Percentiles rank a stretch among this genome's conserved stretches.
phyloP scores from a whole-genome alignment of 768 basidiomycete genomes.

The Boletus sensibilis region DNA sequence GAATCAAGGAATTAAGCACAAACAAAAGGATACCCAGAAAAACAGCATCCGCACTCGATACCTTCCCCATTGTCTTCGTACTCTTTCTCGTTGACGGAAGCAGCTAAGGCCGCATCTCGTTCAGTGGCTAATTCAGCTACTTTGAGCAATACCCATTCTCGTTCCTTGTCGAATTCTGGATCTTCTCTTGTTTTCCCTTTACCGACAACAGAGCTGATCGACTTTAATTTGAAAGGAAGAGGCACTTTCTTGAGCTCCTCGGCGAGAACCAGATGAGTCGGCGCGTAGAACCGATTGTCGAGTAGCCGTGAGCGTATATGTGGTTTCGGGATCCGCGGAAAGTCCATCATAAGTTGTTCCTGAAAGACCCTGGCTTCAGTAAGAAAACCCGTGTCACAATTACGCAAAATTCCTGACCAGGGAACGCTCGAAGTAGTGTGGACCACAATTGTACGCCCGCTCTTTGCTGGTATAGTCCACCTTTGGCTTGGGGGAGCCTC shows the following conservation, averaged over 20 bases:
- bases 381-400: neutral
- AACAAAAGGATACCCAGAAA: constrained; percentile 68
- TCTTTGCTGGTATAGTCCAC: constrained; percentile 55
- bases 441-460: constrained; percentile 43
- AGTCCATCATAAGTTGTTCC: constrained; percentile 56
- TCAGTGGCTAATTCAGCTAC: constrained; percentile 26
- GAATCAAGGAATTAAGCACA: constrained; percentile 27
- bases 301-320: constrained; percentile 49
- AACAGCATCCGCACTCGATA: constrained; percentile 90
- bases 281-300: constrained; percentile 55
- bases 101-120: constrained; percentile 32
- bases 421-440: constrained; percentile 49
- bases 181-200: constrained; percentile 44
- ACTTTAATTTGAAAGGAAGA: constrained; percentile 41
- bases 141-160: constrained; percentile 47
- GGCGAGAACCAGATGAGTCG: constrained; percentile 54
- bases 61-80: constrained; percentile 52
- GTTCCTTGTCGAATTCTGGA: constrained; percentile 44
- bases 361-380: constrained; percentile 21
- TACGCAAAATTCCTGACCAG: constrained; percentile 38
- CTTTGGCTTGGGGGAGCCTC: constrained; percentile 39
- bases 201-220: constrained; percentile 34
- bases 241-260: constrained; percentile 32
- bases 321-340: constrained; percentile 54
- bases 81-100: constrained; percentile 40